These are phyloP conservation scores for Albophoma yamanashiensis DNA, from an alignment of 2,329 filamentous ascomycete genomes.

Conservation along the genomic window DNA sequence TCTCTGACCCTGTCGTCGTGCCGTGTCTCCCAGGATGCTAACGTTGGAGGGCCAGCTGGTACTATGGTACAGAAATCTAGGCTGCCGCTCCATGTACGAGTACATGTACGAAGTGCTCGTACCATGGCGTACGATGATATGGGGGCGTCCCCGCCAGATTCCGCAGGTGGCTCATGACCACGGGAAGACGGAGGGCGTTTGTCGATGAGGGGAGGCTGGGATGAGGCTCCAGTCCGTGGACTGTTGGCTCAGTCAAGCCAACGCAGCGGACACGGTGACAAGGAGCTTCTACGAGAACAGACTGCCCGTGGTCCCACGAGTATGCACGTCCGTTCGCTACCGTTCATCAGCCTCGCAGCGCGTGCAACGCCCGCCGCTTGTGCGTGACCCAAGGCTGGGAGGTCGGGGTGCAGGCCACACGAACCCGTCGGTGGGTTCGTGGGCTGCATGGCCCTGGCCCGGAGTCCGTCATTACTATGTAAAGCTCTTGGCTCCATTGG, in stretches of 20 bases:
- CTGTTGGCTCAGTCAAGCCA: background rate
- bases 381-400: background rate
- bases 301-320: too few species aligned
- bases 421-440: background rate
- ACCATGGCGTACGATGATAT: background rate
- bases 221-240: background rate
- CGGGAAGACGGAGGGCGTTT: background rate
- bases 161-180: background rate
- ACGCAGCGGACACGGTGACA: background rate
- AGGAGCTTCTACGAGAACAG: background rate
- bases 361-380: background rate
- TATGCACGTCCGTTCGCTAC: background rate
- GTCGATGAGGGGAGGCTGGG: background rate
- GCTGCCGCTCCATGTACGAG: background rate
- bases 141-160: background rate
- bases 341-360: background rate
- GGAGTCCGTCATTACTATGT: background rate
- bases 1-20: background rate
- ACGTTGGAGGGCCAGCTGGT: background rate
- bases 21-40: background rate
- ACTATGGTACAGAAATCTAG: background rate
- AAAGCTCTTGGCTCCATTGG: background rate
- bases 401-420: background rate
- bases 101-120: background rate
- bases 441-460: background rate